Evolutionary conservation across 2,329 filamentous ascomycete genomes (phyloP).

Genomic region (Ophiobolus disseminans): DNA sequence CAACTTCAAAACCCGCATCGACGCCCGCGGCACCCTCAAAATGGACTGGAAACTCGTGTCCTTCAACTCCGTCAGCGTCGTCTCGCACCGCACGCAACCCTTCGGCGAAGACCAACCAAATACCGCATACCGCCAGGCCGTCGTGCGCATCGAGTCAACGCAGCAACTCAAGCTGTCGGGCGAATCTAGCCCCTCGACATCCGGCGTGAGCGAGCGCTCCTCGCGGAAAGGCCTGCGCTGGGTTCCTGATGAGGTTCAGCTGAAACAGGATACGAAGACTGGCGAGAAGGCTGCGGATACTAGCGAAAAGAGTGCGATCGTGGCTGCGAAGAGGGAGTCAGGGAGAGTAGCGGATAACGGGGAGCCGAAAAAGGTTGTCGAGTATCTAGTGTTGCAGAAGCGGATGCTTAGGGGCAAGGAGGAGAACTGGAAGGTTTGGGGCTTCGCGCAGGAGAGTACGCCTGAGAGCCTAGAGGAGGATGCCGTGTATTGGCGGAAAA

Average conservation of each 20-base stretch:
- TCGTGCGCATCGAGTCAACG: conserved; percentile 33
- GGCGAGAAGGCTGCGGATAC: too few relatives aligned
- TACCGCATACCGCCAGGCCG: conserved; percentile 32
- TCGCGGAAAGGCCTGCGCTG: too few relatives aligned
- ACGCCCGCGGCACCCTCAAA: conserved; percentile 56
- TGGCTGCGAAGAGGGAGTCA: background rate
- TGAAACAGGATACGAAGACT: too few relatives aligned
- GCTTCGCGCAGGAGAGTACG: conserved; percentile 63
- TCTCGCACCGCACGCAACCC: conserved; percentile 62
- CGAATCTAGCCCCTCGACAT: too few relatives aligned
- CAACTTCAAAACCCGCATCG: conserved; percentile 62
- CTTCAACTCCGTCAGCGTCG: conserved; percentile 59
- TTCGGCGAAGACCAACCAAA: conserved; percentile 46
- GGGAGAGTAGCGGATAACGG: conserved; percentile 3
- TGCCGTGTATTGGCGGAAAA: conserved; percentile 30
- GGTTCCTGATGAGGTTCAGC: too few relatives aligned
- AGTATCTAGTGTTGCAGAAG: conserved; percentile 70
- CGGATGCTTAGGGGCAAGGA: conserved; percentile 56
- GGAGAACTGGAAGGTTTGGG: conserved; percentile 69
- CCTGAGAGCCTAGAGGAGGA: conserved; percentile 28
- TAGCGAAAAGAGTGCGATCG: background rate
- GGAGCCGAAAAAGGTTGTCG: conserved; percentile 53
- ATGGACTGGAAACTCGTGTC: conserved; percentile 53
- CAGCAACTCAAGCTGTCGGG: conserved; percentile 21
- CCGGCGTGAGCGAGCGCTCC: too few relatives aligned